Conservation (phyloP, 108 stramenopile genomes). For the Cyclostephanos invisitatus region DNA sequence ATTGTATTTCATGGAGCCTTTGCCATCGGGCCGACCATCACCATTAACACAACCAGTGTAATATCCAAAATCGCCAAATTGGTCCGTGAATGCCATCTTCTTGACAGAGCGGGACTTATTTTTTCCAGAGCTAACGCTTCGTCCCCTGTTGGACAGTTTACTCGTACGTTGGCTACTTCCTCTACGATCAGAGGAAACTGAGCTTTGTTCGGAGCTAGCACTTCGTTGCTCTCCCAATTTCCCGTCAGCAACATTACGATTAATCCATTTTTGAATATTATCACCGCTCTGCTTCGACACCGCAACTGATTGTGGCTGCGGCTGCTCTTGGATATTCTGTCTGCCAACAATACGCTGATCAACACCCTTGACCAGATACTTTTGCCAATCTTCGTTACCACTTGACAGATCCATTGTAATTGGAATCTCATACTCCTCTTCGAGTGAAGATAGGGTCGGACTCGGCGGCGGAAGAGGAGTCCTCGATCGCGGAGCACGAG, state of each 20-base stretch:
- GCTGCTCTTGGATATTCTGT: slow-evolving; percentile 1
- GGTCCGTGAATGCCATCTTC: slow-evolving; percentile 37
- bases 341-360: not conserved
- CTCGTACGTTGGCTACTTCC: not conserved
- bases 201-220: not conserved
- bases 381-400: not conserved
- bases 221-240: not conserved
- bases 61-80: slow-evolving; percentile 17
- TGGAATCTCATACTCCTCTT: not conserved
- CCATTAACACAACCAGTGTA: slow-evolving; percentile 17
- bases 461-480: not conserved
- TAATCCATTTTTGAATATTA: not conserved
- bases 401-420: not conserved
- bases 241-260: not conserved
- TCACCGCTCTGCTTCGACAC: not conserved
- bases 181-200: not conserved
- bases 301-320: not conserved
- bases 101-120: slow-evolving; percentile 18
- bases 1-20: slow-evolving; percentile 19
- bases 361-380: not conserved
- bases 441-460: not conserved
- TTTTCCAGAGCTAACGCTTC: too few species aligned
- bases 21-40: slow-evolving; percentile 13
- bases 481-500: not conserved
- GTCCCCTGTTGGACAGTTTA: slow-evolving; percentile 1